Base-by-base conservation (phyloP, 2,329 filamentous ascomycete genomes). In the Lachnellula suecica region DNA sequence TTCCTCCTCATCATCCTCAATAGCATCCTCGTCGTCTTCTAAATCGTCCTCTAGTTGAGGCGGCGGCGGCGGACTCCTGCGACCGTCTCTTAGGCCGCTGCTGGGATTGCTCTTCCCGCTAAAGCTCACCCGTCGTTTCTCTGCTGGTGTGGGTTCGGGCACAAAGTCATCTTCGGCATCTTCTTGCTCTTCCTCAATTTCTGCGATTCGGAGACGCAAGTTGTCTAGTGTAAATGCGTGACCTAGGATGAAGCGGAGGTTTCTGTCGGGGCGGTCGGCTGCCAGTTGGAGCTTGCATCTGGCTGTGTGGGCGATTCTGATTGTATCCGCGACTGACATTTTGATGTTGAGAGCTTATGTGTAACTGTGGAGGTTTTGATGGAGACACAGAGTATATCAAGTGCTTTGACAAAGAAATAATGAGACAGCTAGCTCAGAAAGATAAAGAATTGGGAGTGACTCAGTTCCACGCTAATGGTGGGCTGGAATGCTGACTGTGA, bases 191-290 rank as follows among this genome's bases (percentile, higher is more conserved):
- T 48, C 47, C 31, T 61, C 59, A 29, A 63, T 61, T 27, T 63
- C 59, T 4, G 53, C 55, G 31, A 63, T 49, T 1, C 59, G 57
- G 2, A 63, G 48, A 10, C 51, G 44, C 3, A 63, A 52, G 4
- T 61, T 63, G 34, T 60, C 59, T 9, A 60, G 46, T 13, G 58
- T 62, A 47, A 62, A 62, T 13, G 59, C 59, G 40, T 62, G 59
- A 2, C 59, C 58, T 13, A 60, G 58, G 37, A 62, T 59, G 35
- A 62, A 62, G 22, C 58, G 54, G 1, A 60, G 47, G 43, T 59
- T 56, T n/a, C 58, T 50, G 25, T 60, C 58, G 29, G 59, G 58
- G 4, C 47, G 47, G 37, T 60, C 58, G 23, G 58, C 58, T 25
- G 58, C 58, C 11, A 62, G 35, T 35, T 56, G 46, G 9, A 62